A percentile compares a stretch with the other conserved stretches of the same genome.
Evolutionary conservation across 495 filamentous ascomycete genomes (phyloP).

Genomic region (Daldinia vernicosa): DNA sequence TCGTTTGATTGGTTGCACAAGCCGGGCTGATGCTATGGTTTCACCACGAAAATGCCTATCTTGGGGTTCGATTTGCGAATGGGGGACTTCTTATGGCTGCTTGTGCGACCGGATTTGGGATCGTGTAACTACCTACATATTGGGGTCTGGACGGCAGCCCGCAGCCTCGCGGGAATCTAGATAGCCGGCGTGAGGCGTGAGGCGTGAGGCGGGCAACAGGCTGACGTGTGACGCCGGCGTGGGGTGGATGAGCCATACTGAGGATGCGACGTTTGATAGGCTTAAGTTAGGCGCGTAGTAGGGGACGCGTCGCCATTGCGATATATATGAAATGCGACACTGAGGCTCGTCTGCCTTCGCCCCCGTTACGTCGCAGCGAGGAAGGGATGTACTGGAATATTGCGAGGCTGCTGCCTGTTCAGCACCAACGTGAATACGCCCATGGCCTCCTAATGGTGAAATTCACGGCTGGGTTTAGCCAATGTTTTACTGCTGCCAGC

Average conservation of each 20-base stretch:
- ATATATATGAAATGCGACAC: slow-evolving; percentile 23
- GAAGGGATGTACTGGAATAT: neutral
- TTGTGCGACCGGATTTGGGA: slow-evolving; percentile 4
- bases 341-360: slow-evolving; percentile 10
- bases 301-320: slow-evolving; percentile 12
- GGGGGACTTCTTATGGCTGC: neutral
- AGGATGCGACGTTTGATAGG: slow-evolving; percentile 7
- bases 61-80: slow-evolving; percentile 3
- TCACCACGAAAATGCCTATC: slow-evolving; percentile 13
- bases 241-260: slow-evolving; percentile 13
- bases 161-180: slow-evolving; percentile 24
- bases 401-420: slow-evolving; percentile 42
- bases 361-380: slow-evolving; percentile 26
- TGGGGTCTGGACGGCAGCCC: slow-evolving; percentile 5
- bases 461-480: slow-evolving; percentile 12
- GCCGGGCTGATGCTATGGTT: neutral
- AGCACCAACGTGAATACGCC: slow-evolving; percentile 20
- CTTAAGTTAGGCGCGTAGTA: slow-evolving; percentile 28
- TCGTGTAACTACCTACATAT: slow-evolving; percentile 8
- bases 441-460: slow-evolving; percentile 19
- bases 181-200: slow-evolving; percentile 23
- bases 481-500: slow-evolving; percentile 6
- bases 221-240: slow-evolving; percentile 33
- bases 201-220: slow-evolving; percentile 29
- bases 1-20: slow-evolving; percentile 18